Base-by-base conservation (phyloP, 2,329 filamentous ascomycete species). In the Aschersonia sp. region DNA sequence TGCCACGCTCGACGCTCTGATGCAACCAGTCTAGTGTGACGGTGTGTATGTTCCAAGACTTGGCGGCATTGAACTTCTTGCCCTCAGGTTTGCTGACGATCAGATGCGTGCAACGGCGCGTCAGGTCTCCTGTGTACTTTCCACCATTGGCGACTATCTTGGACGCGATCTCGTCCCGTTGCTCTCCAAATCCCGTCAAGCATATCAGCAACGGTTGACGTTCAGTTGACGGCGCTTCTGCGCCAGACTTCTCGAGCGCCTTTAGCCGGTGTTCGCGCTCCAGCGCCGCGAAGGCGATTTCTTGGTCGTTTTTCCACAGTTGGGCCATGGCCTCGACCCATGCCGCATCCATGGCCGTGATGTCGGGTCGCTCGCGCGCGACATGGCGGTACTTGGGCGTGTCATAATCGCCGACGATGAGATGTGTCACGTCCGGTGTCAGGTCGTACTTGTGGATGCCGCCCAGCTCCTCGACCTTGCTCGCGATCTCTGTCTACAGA, bases 361-460 rank as follows among this genome's bases (percentile, higher is more conserved):
- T 82, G 59, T 98, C 92, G 45, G 84, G 80, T 47, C 92, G 78
- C 62, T 91, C 85, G 60, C 83, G 86, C 47, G 91, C 92, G 58
- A 97, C 91, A 71, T 94, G 95, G 63, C 82, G 84, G 67, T 98
- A 98, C 65, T 98, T 98, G 45, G 85, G 80, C 1, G 91, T 97
- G 61, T 91, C 79, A 58, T 88, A 85, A 58, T 85, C 82, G 62
- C 89, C 92, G 52, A 95, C 87, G 53, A 98, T 77, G 44, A 98
- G 80, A 68, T 98, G 92, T 4, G 92, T 97, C 45, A 94, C 88
- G 63, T 96, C 88, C 49, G 85, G 86, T n/a, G 89, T 97, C 43
- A 98, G 78, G 63, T 98, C 89, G 64, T 89, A 84, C 58, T 85
- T 89, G 72, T 94, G 85, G 51, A 77, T 66, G 46, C 89, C 92